Base-by-base conservation (phyloP, 2,329 filamentous ascomycete genomes). In the Knoxdaviesia capensis region DNA sequence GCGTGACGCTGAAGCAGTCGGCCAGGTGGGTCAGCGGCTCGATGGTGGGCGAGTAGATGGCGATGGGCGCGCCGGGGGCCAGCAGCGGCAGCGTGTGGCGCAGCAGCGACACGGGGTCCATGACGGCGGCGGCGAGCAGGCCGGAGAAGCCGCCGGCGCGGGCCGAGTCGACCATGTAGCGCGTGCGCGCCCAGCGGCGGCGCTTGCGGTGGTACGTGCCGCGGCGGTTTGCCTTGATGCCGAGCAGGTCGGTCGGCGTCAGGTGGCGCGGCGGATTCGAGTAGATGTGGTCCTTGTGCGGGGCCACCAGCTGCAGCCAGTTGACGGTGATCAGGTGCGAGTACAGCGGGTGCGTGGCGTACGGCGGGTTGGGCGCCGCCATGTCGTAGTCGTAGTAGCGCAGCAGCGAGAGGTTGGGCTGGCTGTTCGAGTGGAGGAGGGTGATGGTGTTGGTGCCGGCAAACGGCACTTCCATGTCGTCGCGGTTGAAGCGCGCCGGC, bases 131-230 rank as follows among this genome's bases (percentile, higher is more conserved):
- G 2, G 93, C 73, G 6, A 92, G 71, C 1, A 96, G 69, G 1
- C 86, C 87, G 20, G 86, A 77, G 54, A 93, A 94, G 11, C 72
- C 76, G 8, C 88, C 87, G 1, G 68, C 66, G 3, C 79, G 71
- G 0, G 85, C 77, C 40, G 77, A 70, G 50, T 92, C 75, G 8
- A 94, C 80, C 5, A 90, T 74, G 39, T 72, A 65, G 28, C 70
- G 75, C 6, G 77, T 74, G 35, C 77, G 72, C 38, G 77, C 75
- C 79, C 83, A 94, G 29, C 90, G 71, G 39, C 84, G 71, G 10
- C 82, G 76, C 64, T 98, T 98, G 52, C 85, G 83, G 64, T 82
- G 84, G 59, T 94, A 93, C 42, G 77, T 79, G 31, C 81, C 81
- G 33, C 87, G 71, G 44, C 87, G 86, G 48, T 79, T 85, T 9